phyloP scores from a whole-genome alignment of 2,329 filamentous ascomycete genomes.

The Geosmithia putterillii region DNA sequence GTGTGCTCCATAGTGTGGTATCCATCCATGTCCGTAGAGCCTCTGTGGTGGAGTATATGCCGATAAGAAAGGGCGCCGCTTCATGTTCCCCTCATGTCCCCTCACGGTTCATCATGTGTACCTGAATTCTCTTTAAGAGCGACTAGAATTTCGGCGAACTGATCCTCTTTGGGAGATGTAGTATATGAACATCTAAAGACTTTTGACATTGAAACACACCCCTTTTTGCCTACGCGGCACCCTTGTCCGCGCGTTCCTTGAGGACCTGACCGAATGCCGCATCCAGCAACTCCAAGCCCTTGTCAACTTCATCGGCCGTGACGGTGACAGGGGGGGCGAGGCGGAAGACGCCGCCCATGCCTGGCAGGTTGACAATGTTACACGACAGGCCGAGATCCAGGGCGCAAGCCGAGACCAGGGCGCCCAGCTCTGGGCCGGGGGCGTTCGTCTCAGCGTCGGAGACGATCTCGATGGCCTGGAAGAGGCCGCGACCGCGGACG shows the following conservation, averaged over 20 bases:
- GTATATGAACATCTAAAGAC: too few relatives aligned
- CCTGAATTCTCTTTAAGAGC: too few relatives aligned
- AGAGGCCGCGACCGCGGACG: conserved; percentile 44
- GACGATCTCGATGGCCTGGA: conserved; percentile 48
- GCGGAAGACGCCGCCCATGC: conserved; percentile 44
- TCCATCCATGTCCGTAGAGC: too few relatives aligned
- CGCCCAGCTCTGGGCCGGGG: conserved; percentile 32
- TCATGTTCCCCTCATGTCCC: too few relatives aligned
- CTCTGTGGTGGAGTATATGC: too few relatives aligned
- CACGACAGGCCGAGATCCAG: conserved; percentile 41
- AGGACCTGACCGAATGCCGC: conserved; percentile 27
- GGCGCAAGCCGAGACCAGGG: conserved; percentile 31
- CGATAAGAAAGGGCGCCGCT: too few relatives aligned
- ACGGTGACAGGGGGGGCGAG: conserved; percentile 50
- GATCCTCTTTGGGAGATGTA: too few relatives aligned
- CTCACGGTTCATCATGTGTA: too few relatives aligned
- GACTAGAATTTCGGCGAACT: too few relatives aligned
- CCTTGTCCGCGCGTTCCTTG: background rate
- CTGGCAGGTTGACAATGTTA: conserved; percentile 40
- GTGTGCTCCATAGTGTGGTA: too few relatives aligned
- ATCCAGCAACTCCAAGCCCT: conserved; percentile 43
- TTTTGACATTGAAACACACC: too few relatives aligned
- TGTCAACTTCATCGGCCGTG: conserved; percentile 32
- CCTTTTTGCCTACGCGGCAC: background rate
- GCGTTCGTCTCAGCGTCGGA: conserved; percentile 32